phyloP scores from a whole-genome alignment of 164 flowering plant species.

The Piper longum region DNA sequence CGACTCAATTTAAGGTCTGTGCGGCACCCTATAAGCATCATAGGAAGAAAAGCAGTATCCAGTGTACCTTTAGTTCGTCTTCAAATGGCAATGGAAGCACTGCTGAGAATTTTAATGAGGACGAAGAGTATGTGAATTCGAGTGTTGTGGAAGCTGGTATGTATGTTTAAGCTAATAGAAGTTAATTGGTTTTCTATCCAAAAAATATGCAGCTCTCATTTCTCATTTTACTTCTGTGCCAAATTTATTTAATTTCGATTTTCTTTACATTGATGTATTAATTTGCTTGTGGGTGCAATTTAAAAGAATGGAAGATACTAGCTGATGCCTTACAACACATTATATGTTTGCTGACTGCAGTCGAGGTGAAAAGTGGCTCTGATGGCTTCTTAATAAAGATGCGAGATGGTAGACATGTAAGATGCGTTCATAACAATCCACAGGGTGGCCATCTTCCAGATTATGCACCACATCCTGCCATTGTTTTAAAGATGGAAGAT shows the following conservation, averaged over 20 bases:
- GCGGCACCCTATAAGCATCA: conserved; percentile 9
- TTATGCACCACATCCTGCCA: conserved; percentile 95
- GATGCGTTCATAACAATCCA: conserved; percentile 89
- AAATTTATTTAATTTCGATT: too few species aligned
- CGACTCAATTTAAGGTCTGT: conserved; percentile 13
- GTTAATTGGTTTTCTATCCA: too few species aligned
- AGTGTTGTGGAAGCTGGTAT: conserved; percentile 93
- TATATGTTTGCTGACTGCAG: conserved; percentile 20
- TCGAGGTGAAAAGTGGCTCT: conserved; percentile 88
- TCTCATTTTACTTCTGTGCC: too few species aligned
- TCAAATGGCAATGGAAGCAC: conserved; percentile 77
- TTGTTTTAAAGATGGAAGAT: conserved; percentile 97
- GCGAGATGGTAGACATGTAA: conserved; percentile 81
- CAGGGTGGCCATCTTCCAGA: conserved; percentile 80
- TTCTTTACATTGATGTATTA: too few species aligned
- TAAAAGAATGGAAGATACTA: too few species aligned
- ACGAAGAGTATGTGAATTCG: conserved; percentile 83
- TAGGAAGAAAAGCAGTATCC: conserved; percentile 20
- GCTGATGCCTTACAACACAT: too few species aligned
- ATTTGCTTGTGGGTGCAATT: too few species aligned
- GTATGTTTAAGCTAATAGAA: neutral
- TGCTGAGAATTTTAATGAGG: conserved; percentile 78
- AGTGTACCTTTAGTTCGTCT: conserved; percentile 64
- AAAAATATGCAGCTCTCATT: too few species aligned
- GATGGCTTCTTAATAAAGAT: conserved; percentile 91